These are phyloP conservation scores for Glycine latifolia DNA, from an alignment of 306 rosid species.

Conservation along the genomic window DNA sequence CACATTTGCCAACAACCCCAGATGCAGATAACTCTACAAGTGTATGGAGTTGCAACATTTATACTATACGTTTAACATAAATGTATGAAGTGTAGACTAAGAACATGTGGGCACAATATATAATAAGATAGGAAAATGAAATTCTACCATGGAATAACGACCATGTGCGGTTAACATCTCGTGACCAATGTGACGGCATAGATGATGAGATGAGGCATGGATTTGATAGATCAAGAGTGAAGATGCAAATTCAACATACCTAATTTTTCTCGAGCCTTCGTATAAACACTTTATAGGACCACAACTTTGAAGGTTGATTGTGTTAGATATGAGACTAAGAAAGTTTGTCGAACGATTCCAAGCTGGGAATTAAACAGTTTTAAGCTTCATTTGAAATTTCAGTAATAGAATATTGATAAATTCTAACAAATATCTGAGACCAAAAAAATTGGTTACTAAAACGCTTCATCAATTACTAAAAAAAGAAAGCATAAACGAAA, in stretches of 20 bases:
- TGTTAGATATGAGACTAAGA: not conserved
- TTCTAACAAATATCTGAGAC: not conserved
- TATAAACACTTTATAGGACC: conserved; percentile 4
- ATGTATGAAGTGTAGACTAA: not conserved
- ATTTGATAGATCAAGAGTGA: not conserved
- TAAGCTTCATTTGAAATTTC: not conserved
- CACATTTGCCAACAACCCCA: not conserved
- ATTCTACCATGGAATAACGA: conserved; percentile 8
- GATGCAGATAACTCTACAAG: not conserved
- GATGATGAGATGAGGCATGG: conserved; percentile 19
- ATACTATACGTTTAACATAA: not conserved
- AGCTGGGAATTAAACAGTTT: not conserved
- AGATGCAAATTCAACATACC: conserved; percentile 11
- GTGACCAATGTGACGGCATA: not conserved
- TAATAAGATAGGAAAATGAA: conserved; percentile 20
- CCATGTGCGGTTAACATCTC: not conserved
- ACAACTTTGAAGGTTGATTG: not conserved
- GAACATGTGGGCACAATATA: conserved; percentile 7
- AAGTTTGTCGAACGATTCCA: conserved; percentile 21
- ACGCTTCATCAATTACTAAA: not conserved
- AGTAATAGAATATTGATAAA: not conserved
- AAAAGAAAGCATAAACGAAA: not conserved
- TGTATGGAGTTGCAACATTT: not conserved
- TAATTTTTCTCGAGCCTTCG: not conserved
- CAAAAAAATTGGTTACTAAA: not conserved